phyloP scores from a whole-genome alignment of 2,329 filamentous ascomycete genomes.

The Dactylellina haptotyla region DNA sequence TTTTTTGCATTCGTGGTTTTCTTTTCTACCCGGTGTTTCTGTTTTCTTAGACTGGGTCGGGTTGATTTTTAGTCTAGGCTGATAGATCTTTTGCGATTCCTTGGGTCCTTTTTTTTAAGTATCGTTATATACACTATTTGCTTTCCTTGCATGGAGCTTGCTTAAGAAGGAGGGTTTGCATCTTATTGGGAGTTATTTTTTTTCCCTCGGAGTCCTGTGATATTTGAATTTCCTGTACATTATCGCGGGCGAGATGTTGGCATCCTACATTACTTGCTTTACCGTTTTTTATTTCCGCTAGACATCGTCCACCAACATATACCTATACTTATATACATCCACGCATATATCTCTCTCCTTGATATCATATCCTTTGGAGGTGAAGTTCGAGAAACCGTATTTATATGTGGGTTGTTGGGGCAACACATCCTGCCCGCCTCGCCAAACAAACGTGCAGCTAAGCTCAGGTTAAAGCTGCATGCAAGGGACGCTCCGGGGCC shows the following conservation, averaged over 20 bases:
- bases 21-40: not conserved
- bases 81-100: not conserved
- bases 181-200: not conserved
- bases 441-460: constrained; percentile 29
- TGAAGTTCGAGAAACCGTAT: too few relatives aligned
- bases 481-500: constrained; percentile 15
- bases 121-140: too few relatives aligned
- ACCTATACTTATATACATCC: too few relatives aligned
- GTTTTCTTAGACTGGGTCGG: constrained; percentile 7
- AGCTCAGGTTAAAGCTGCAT: too few relatives aligned
- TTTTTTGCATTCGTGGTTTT: constrained; percentile 5
- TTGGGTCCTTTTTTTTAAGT: not conserved
- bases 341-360: too few relatives aligned
- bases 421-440: constrained; percentile 32
- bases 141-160: too few relatives aligned
- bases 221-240: constrained; percentile 14
- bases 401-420: too few relatives aligned
- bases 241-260: constrained; percentile 17
- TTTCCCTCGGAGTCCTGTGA: not conserved
- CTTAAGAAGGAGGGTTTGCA: too few relatives aligned
- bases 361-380: too few relatives aligned
- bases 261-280: not conserved
- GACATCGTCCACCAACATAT: too few relatives aligned
- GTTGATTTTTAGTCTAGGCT: not conserved
- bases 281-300: not conserved